phyloP scores from a whole-genome alignment of 768 basidiomycete species.

The Lactifluus rugatus region DNA sequence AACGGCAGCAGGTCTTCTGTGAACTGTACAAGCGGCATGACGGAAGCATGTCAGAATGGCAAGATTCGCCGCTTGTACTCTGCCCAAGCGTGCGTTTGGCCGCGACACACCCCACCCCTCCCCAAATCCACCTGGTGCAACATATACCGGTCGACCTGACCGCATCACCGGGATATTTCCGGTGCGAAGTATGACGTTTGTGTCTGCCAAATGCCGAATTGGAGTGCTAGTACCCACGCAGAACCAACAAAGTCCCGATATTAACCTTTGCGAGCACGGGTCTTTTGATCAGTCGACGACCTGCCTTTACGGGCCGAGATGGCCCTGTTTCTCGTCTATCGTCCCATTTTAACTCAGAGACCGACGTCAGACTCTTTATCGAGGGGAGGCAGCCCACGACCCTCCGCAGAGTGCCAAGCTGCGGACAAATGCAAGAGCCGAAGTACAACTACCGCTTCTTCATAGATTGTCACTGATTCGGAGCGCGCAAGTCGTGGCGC shows the following conservation, averaged over 20 bases:
- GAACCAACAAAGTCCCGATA: slow-evolving; percentile 1
- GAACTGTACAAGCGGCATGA: slow-evolving; percentile 5
- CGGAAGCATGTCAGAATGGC: slow-evolving; percentile 13
- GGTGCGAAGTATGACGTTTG: not conserved
- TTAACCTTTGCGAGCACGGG: slow-evolving; percentile 2
- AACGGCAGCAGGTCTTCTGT: slow-evolving; percentile 11
- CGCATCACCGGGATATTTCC: slow-evolving; percentile 2
- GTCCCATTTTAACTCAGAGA: slow-evolving; percentile 1
- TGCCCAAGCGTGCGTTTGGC: not conserved
- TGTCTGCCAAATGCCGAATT: slow-evolving; percentile 2
- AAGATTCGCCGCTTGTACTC: slow-evolving; percentile 8
- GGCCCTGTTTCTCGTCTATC: not conserved
- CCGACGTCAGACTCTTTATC: slow-evolving; percentile 16
- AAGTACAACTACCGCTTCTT: slow-evolving; percentile 10
- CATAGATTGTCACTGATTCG: slow-evolving; percentile 19
- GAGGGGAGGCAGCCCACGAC: slow-evolving; percentile 12
- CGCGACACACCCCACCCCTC: not conserved
- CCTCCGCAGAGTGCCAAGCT: slow-evolving; percentile 5
- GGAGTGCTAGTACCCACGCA: slow-evolving; percentile 6
- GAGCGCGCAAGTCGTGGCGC: slow-evolving; percentile 19
- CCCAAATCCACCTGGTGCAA: slow-evolving; percentile 2
- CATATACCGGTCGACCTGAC: not conserved
- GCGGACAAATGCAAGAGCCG: slow-evolving; percentile 5
- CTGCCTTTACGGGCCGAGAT: slow-evolving; percentile 6
- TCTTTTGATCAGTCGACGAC: slow-evolving; percentile 9